phyloP scores from a whole-genome alignment of 345 rosid species.

The Populus simonii region DNA sequence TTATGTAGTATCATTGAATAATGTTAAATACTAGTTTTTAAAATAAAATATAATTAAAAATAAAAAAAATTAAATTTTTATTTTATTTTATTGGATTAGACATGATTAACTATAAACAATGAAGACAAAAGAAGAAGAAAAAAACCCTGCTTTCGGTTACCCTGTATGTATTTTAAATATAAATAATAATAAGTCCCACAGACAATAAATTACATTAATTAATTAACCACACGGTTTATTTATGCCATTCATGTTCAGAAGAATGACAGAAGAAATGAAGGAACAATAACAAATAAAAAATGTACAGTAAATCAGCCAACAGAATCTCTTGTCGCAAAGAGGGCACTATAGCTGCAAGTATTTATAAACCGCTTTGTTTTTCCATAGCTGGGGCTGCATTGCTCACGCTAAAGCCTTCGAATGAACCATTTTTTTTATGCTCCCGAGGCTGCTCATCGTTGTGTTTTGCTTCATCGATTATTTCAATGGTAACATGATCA shows the following conservation, averaged over 20 bases:
- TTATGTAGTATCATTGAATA: too few relatives aligned
- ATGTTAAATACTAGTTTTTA: too few relatives aligned
- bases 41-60: too few relatives aligned
- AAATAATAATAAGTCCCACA: too few relatives aligned
- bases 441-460: neutral
- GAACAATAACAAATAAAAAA: neutral
- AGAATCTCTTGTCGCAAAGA: neutral
- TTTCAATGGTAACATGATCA: constrained; percentile 16
- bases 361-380: neutral
- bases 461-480: constrained; percentile 8
- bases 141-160: too few relatives aligned
- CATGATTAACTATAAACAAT: too few relatives aligned
- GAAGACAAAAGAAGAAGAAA: too few relatives aligned
- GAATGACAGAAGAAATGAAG: neutral
- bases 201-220: too few relatives aligned
- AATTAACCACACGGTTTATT: too few relatives aligned
- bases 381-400: neutral
- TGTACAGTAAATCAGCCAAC: neutral
- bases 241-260: neutral
- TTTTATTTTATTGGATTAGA: too few relatives aligned
- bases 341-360: neutral
- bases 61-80: too few relatives aligned
- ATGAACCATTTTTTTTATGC: constrained; percentile 15
- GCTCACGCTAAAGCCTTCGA: constrained; percentile 28
- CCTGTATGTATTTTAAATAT: too few relatives aligned